phyloP scores from a whole-genome alignment of 441 rosid genomes.

The Euphorbia corollata region DNA sequence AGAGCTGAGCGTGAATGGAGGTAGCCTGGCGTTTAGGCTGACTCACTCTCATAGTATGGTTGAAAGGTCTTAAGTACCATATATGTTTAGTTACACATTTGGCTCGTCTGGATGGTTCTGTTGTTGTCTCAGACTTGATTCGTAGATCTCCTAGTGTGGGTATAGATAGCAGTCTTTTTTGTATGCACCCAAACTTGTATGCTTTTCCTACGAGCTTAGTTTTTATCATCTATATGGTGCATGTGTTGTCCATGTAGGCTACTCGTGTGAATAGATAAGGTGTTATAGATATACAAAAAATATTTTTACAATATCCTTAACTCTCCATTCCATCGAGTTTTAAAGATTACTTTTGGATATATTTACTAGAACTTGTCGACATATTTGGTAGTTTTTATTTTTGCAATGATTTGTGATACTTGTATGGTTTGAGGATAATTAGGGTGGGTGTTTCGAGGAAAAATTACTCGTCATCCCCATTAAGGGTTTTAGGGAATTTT shows the following conservation, averaged over 20 bases:
- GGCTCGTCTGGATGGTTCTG: constrained; percentile 30
- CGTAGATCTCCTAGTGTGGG: constrained; percentile 36
- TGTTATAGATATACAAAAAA: constrained; percentile 51
- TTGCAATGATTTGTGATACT: not conserved
- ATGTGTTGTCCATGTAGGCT: constrained; percentile 55
- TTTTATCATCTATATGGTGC: constrained; percentile 45
- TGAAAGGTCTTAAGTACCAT: constrained; percentile 49
- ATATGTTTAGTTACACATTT: constrained; percentile 28
- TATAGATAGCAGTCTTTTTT: constrained; percentile 31
- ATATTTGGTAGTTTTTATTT: not conserved
- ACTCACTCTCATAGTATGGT: constrained; percentile 73
- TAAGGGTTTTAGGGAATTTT: too few relatives aligned
- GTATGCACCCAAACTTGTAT: constrained; percentile 48
- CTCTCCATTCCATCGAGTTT: constrained; percentile 13
- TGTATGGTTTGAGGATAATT: not conserved
- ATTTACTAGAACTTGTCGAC: not conserved
- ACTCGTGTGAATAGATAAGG: constrained; percentile 62
- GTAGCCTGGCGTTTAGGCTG: constrained; percentile 50
- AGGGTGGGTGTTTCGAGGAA: too few relatives aligned
- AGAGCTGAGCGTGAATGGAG: constrained; percentile 49
- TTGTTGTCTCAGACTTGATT: constrained; percentile 32
- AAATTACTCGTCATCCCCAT: too few relatives aligned
- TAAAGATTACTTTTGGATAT: not conserved
- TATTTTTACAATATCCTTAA: constrained; percentile 24
- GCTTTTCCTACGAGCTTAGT: constrained; percentile 41